These are phyloP conservation scores for Rhizopogon salebrosus DNA, from an alignment of 768 basidiomycete species.

Conservation along the genomic window DNA sequence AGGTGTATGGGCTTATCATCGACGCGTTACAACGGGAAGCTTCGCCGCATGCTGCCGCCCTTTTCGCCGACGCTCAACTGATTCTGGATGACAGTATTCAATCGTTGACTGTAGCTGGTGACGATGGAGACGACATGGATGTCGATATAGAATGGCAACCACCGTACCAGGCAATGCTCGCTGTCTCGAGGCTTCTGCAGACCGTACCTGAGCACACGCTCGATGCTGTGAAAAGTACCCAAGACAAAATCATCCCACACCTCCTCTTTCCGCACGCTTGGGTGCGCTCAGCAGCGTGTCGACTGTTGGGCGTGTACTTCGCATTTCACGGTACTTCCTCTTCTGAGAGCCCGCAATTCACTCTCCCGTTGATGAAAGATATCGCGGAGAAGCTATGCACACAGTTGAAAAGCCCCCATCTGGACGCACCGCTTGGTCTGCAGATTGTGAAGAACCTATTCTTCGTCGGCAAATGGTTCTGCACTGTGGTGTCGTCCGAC, in stretches of 20 bases:
- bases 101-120: slow-evolving; percentile 31
- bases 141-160: slow-evolving; percentile 72
- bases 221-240: slow-evolving; percentile 46
- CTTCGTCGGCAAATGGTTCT: slow-evolving; percentile 86
- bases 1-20: slow-evolving; percentile 78
- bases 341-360: slow-evolving; percentile 39
- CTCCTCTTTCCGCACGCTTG: slow-evolving; percentile 91
- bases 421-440: slow-evolving; percentile 66
- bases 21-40: slow-evolving; percentile 56
- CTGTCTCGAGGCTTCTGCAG: slow-evolving; percentile 57
- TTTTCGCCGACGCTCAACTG: slow-evolving; percentile 53
- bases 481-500: slow-evolving; percentile 30
- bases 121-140: slow-evolving; percentile 43
- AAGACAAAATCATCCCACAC: slow-evolving; percentile 58
- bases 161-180: slow-evolving; percentile 74
- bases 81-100: slow-evolving; percentile 38
- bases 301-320: slow-evolving; percentile 71
- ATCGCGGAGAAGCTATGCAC: slow-evolving; percentile 67
- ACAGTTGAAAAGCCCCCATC: slow-evolving; percentile 77
- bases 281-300: slow-evolving; percentile 80
- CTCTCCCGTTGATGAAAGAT: slow-evolving; percentile 53
- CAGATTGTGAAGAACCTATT: slow-evolving; percentile 93
- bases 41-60: slow-evolving; percentile 36
- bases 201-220: slow-evolving; percentile 47
- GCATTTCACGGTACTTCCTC: slow-evolving; percentile 28